Evolutionary conservation across 2,329 filamentous ascomycete species (phyloP), one percentile per base, ranked within the genome.

Genomic region (Fusarium scirpi): DNA sequence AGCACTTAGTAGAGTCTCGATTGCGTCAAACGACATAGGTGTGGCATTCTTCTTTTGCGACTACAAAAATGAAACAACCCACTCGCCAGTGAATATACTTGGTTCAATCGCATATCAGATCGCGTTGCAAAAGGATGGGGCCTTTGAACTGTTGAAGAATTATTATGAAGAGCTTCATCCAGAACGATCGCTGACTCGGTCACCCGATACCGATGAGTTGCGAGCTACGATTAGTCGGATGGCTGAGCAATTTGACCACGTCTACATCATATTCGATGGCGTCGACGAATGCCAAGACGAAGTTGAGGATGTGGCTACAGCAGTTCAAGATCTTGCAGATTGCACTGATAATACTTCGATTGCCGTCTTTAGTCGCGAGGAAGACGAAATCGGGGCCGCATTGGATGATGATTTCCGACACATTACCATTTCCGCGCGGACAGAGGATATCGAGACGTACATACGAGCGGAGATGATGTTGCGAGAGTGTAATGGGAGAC

Each of bases 31-130:
- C 5, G 11, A 10, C 2, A 30, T 44, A 1, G 66, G 49, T 3
- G 53, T 47, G 1, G 58, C 55, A 15, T 71, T 58, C 25, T 71
- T 64, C 30, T 71, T 71, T 16, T 71, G 69, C 13, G 56, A 59
- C 13, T 67, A 71, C 20, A 67, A 58, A 27, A 13, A 57, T 3
- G 44, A 27, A 0, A 1, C 7, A 3, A 27, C n/a, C 1, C 34
- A 41, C 5, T 5, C 18, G 15, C 30, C 12, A 0, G 2, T 9
- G 0, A 56, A 53, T 3, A 57, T 71, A 7, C 45, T 71, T 5
- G 62, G 60, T 8, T 38, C 62, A 1, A 25, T 71, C 2, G 58
- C 58, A 10, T 16, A 40, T 6, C 68, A 71, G 16, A 43, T 71
- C 0, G 66, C 68, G 1, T 63, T 40, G 2, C 68, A 71, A n/a